Conservation (phyloP, 331 rosid species). For the Dryas integrifolia region DNA sequence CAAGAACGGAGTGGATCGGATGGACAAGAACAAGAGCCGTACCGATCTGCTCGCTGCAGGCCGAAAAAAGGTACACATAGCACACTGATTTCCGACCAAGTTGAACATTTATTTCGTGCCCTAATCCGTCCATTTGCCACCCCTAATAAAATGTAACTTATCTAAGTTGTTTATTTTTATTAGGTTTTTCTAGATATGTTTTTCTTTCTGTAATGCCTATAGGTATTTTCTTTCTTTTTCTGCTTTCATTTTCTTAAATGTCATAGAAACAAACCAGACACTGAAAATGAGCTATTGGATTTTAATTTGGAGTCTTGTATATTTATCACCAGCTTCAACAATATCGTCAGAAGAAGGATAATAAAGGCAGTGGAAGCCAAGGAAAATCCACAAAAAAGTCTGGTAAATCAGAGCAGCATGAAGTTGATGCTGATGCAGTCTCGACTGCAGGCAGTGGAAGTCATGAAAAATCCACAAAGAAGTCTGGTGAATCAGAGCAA, state of each 20-base stretch:
- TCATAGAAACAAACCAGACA: not conserved
- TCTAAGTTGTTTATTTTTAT: not conserved
- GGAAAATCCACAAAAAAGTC: constrained; percentile 69
- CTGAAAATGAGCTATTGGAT: constrained; percentile 11
- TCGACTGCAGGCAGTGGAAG: constrained; percentile 55
- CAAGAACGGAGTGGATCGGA: constrained; percentile 60
- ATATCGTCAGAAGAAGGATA: constrained; percentile 87
- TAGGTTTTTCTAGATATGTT: not conserved
- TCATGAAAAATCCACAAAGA: constrained; percentile 69
- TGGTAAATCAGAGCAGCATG: constrained; percentile 47
- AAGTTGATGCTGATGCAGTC: constrained; percentile 53
- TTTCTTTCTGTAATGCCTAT: not conserved
- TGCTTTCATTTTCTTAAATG: not conserved
- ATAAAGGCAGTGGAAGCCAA: constrained; percentile 64
- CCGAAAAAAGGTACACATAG: constrained; percentile 55
- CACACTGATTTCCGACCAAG: not conserved
- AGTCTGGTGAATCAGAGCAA: constrained; percentile 45
- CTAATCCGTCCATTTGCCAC: not conserved
- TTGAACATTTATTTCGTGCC: not conserved
- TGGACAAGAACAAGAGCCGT: constrained; percentile 89
- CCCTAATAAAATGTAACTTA: not conserved
- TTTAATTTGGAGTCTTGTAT: constrained; percentile 26
- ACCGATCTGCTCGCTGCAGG: constrained; percentile 97
- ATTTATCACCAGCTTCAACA: constrained; percentile 69
- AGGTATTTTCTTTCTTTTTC: not conserved